phyloP scores from a whole-genome alignment of 305 asterid genomes.

The Rubia peregrina region DNA sequence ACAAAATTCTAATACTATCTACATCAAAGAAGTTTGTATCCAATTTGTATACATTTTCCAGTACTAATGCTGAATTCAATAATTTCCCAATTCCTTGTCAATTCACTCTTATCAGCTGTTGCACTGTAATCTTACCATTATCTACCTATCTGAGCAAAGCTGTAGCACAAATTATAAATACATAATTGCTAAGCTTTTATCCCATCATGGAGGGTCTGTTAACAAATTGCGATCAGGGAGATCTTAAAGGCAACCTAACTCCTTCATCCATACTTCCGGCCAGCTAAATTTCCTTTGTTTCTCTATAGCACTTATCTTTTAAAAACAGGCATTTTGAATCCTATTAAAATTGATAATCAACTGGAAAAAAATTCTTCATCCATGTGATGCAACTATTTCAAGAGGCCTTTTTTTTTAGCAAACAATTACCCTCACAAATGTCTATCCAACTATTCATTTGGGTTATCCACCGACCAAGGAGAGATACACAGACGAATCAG shows the following conservation, averaged over 20 bases:
- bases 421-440: too few species aligned
- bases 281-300: too few species aligned
- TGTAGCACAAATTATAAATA: neutral
- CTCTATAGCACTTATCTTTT: neutral
- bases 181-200: neutral
- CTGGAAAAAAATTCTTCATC: too few species aligned
- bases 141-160: neutral
- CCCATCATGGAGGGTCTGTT: neutral
- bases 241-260: neutral
- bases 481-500: too few species aligned
- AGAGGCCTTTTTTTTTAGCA: too few species aligned
- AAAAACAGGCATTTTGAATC: too few species aligned
- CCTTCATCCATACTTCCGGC: neutral
- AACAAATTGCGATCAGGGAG: neutral
- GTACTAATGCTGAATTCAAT: too few species aligned
- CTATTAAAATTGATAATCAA: too few species aligned
- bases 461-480: neutral
- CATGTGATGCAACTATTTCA: too few species aligned
- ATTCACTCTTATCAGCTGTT: neutral
- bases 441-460: too few species aligned
- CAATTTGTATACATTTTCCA: neutral
- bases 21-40: neutral
- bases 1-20: neutral
- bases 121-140: slow-evolving; percentile 11
- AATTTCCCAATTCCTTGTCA: neutral